Conservation (phyloP, 208 protist species). For the Acanthamoeba healyi region DNA sequence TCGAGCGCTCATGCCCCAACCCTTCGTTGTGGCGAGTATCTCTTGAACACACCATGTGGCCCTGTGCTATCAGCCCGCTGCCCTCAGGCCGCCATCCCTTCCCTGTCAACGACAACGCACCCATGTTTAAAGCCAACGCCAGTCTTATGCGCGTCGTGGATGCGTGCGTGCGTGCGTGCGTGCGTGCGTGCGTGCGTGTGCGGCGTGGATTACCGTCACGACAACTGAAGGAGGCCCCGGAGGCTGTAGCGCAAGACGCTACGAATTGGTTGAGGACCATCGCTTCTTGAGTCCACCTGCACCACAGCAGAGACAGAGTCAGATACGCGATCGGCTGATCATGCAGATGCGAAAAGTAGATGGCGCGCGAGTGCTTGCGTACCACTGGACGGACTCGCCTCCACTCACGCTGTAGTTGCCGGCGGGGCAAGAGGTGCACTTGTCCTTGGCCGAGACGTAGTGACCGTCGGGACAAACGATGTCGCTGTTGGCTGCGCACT, state of each 20-base stretch:
- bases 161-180: too few species aligned
- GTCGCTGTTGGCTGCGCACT: slow-evolving; percentile 22
- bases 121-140: too few species aligned
- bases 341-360: not conserved
- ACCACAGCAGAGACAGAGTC: not conserved
- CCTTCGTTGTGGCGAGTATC: too few species aligned
- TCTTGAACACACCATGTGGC: not conserved
- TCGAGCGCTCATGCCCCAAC: too few species aligned
- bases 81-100: slow-evolving; percentile 55
- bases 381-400: slow-evolving; percentile 67
- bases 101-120: too few species aligned
- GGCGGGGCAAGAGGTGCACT: slow-evolving; percentile 41
- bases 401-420: slow-evolving; percentile 66
- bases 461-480: slow-evolving; percentile 66
- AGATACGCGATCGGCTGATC: not conserved
- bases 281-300: slow-evolving; percentile 24
- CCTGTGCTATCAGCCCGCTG: not conserved
- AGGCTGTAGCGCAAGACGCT: not conserved
- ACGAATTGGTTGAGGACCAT: not conserved
- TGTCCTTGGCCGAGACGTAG: slow-evolving; percentile 32
- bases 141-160: too few species aligned
- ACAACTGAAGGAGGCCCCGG: too few species aligned
- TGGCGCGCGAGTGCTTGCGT: not conserved
- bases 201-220: too few species aligned
- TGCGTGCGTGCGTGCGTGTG: too few species aligned